phyloP scores from a whole-genome alignment of 2,329 filamentous ascomycete species.

The Aspergillus texensis region DNA sequence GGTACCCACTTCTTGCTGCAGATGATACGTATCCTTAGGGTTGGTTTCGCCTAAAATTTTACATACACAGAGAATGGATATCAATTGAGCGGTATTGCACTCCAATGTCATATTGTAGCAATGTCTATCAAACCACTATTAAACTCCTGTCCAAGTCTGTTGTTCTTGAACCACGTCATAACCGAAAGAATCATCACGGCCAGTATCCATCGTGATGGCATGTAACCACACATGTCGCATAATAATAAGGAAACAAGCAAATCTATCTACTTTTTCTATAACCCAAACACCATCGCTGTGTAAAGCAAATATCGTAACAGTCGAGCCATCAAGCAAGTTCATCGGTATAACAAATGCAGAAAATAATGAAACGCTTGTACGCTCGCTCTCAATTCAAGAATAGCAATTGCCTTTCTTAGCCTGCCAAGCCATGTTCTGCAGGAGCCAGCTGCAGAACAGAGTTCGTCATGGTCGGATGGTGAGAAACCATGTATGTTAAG shows the following conservation, averaged over 20 bases:
- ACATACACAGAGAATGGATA: background rate
- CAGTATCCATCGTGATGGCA: background rate
- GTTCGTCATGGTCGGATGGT: constrained; percentile 4
- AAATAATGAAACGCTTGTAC: constrained; percentile 4
- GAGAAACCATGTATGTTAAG: background rate
- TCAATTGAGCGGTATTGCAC: background rate
- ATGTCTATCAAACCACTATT: background rate
- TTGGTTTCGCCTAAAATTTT: background rate
- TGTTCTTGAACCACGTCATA: background rate
- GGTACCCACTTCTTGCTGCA: background rate
- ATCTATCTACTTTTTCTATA: background rate
- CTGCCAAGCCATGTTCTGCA: constrained; percentile 1
- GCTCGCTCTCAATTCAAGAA: constrained; percentile 3
- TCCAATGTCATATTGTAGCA: background rate
- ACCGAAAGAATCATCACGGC: constrained; percentile 1
- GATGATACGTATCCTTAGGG: background rate
- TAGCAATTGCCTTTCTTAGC: constrained; percentile 1
- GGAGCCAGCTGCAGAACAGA: constrained; percentile 18
- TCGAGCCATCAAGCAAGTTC: background rate
- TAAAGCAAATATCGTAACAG: background rate
- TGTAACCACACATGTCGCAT: background rate
- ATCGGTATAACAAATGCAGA: background rate
- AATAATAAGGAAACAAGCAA: background rate
- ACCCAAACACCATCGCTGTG: constrained; percentile 3
- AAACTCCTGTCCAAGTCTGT: constrained; percentile 3